Conservation (phyloP, 192 early-diverging fungal genomes). For the Coemansia sp. region DNA sequence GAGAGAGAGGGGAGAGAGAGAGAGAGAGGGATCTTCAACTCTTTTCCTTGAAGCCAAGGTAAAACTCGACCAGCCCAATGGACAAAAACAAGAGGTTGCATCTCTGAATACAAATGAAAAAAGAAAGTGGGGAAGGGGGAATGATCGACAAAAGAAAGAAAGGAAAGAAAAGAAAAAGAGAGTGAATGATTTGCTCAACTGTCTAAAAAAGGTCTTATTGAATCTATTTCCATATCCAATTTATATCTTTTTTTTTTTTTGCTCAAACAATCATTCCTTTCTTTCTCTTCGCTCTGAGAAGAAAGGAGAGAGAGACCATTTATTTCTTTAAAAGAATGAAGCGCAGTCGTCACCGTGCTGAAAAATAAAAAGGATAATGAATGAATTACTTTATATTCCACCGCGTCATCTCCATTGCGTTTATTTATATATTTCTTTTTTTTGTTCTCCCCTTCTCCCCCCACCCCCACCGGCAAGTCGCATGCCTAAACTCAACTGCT, state of each 20-base stretch:
- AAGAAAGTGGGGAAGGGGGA: no score
- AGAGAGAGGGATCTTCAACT: no score
- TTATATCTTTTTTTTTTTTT: slow-evolving; percentile 8
- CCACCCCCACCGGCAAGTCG: neutral
- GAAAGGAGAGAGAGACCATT: neutral
- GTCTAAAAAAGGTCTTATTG: slow-evolving; percentile 2
- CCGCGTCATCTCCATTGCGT: neutral
- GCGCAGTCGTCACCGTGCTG: neutral
- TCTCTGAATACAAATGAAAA: no score
- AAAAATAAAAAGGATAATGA: neutral
- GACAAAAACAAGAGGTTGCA: no score
- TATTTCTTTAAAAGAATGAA: neutral
- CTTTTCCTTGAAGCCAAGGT: no score
- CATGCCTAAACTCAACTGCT: neutral
- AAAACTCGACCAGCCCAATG: no score
- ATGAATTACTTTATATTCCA: neutral
- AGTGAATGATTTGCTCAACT: neutral
- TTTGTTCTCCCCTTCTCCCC: no score
- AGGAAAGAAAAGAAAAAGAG: neutral
- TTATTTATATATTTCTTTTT: no score
- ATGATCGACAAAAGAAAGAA: no score
- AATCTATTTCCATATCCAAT: neutral
- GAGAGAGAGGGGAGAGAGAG: no score
- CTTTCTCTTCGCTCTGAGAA: no score
- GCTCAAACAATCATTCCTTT: no score